Evolutionary conservation across 2,329 filamentous ascomycete species (phyloP), one percentile per base, ranked within the genome.

Genomic region (Cyphellophora attinorum): DNA sequence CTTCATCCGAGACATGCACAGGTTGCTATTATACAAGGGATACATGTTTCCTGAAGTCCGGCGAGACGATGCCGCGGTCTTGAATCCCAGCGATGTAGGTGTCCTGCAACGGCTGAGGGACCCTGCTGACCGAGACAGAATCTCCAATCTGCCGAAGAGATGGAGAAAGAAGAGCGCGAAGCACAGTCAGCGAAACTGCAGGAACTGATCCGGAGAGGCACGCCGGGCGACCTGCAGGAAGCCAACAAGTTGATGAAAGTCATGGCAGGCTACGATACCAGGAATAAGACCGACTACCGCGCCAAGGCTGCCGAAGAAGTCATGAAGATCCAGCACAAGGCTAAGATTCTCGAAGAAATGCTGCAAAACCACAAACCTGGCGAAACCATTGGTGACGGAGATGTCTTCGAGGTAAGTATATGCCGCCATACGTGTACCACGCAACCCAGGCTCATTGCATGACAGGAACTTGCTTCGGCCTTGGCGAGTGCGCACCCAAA

Each of bases 221-320:
- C 84, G 4, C 91, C 91, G 16, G 82, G 93, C 45, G 91, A 98
- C 57, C 65, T 98, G 39, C 89, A 95, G 57, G 91, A 98, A 65
- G 91, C 91, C 35, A 98, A 96, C 56, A 80, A 85, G 49, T 70
- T 98, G 34, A 98, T 98, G 91, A 98, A 98, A 63, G 74, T 98
- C 47, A 96, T 98, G 91, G 91, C 91, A 34, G 91, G 91, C 43
- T 98, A 84, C 59, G 91, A 98, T 58, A 95, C 85, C 39, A 72
- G 88, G 49, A 82, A 85, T 57, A 96, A 96, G 65, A 95, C 91
- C 2, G 89, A 98, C 62, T 98, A 95, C 61, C 80, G 91, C 45
- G 91, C 91, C 44, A 98, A 98, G 62, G 91, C 91, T 2, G 91
- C 91, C 6, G 88, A 95, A 56, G 91, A 98, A 44, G 85, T 98